A percentile compares a stretch with the other conserved stretches of the same genome.
Evolutionary conservation across 495 filamentous ascomycete genomes (phyloP).

Genomic region (Aspergillus wentii): DNA sequence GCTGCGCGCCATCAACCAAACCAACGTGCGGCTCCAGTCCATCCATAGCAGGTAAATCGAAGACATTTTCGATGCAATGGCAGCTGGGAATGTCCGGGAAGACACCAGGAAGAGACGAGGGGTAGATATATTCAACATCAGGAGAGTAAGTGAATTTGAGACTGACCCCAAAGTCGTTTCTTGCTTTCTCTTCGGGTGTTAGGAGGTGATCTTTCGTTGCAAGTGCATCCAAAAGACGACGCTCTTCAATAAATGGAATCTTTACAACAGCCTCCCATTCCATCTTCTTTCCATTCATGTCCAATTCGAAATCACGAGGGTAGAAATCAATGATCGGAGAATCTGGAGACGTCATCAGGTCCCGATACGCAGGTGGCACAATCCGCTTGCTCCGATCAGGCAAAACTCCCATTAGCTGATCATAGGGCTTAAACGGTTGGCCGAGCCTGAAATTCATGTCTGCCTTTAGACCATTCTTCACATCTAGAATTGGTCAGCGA

Average conservation of each 20-base stretch:
- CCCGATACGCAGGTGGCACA: constrained; percentile 81
- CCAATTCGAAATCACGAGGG: constrained; percentile 92
- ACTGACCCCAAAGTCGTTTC: constrained; percentile 88
- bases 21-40: constrained; percentile 83
- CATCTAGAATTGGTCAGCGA: too few relatives aligned
- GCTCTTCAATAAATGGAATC: constrained; percentile 97
- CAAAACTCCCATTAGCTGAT: constrained; percentile 97
- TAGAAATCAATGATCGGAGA: constrained; percentile 99
- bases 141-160: constrained; percentile 88
- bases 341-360: constrained; percentile 82
- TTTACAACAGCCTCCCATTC: constrained; percentile 99
- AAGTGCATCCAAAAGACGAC: constrained; percentile 78
- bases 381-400: constrained; percentile 96
- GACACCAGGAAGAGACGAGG: constrained; percentile 79
- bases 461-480: constrained; percentile 81
- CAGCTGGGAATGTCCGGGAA: constrained; percentile 88
- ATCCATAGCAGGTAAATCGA: constrained; percentile 88
- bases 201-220: constrained; percentile 73
- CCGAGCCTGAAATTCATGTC: constrained; percentile 90
- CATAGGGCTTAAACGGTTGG: constrained; percentile 88
- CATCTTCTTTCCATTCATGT: constrained; percentile 99
- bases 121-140: constrained; percentile 72
- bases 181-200: constrained; percentile 64
- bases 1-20: constrained; percentile 78
- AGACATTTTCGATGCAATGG: constrained; percentile 90